Base-by-base conservation (phyloP, 2,329 filamentous ascomycete species). In the Alternaria brassicicola region DNA sequence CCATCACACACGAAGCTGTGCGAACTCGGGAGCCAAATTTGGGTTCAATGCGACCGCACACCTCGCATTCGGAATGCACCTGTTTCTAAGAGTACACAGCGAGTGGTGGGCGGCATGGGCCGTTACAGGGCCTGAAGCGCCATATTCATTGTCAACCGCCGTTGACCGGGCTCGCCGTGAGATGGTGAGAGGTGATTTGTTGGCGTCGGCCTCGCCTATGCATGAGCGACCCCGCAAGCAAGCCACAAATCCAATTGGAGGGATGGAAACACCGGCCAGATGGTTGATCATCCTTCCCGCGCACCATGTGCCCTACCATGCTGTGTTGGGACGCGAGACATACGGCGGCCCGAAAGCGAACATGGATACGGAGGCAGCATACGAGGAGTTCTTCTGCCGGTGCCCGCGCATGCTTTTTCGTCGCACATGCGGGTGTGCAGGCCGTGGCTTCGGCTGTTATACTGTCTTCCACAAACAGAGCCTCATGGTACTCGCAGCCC, bases 201-300 rank as follows among this genome's bases (percentile, higher is more conserved):
- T 62, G 51, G 59, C 60, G 57, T 70, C 67, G 69, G 68, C 61
- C 59, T 72, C 70, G 71, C 71, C 70, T 72, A 60, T 28, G 57
- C 47, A 52, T 45, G 35, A 55, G 41, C 45, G 47, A 64, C 65
- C 68, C 70, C 69, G 63, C 66, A 68, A 57, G 45, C 55, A 59
- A 63, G 61, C 61, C 61, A 62, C 55, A 23, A 39, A 46, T 38
- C 61, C 55, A 56, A 41, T 49, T 26, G 10, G 39, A 50, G 36
- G 33, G 35, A 35, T 52, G n/a, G 7, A 53, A 48, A 53, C 57
- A 64, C 65, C 65, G 61, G 53, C 55, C 48, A 53, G 31, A 46
- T 64, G 65, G 57, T 66, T 61, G 55, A 58, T 55, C 56, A 63
- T 67, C 63, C 63, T 67, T 66, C 65, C 65, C 65, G 65, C 57